Evolutionary conservation across 805 yeast species (phyloP).

Genomic region (Wickerhamiella lipophila): DNA sequence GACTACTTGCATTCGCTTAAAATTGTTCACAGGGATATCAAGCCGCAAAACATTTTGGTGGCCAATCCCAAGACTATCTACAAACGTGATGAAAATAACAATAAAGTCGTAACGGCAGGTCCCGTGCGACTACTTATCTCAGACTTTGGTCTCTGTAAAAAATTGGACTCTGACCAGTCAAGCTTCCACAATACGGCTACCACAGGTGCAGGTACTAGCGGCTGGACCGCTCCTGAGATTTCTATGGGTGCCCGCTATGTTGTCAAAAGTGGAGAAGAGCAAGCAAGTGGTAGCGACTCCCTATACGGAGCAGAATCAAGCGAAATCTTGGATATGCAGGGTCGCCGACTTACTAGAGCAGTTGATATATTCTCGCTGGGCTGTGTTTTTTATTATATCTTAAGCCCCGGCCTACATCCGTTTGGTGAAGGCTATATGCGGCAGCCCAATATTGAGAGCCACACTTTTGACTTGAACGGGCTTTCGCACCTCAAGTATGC

Average conservation of each 20-base stretch:
- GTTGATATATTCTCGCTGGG: conserved; percentile 92
- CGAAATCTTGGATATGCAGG: conserved; percentile 13
- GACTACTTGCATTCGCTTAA: conserved; percentile 78
- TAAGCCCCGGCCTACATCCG: conserved; percentile 80
- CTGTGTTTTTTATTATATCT: conserved; percentile 78
- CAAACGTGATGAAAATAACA: conserved; percentile 16
- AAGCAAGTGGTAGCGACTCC: not conserved
- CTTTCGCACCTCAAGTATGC: conserved; percentile 35
- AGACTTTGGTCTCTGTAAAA: conserved; percentile 92
- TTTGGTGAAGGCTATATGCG: conserved; percentile 85
- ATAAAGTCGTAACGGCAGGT: conserved; percentile 22
- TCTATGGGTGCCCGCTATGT: conserved; percentile 11
- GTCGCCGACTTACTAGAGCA: conserved; percentile 64
- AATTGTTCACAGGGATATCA: conserved; percentile 87
- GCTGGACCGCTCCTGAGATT: conserved; percentile 95
- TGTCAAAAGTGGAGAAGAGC: not conserved
- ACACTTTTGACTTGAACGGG: conserved; percentile 40
- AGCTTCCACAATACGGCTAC: conserved; percentile 87
- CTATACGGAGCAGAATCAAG: conserved; percentile 13
- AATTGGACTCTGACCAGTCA: conserved; percentile 81
- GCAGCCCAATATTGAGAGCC: conserved; percentile 76
- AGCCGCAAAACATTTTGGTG: conserved; percentile 85
- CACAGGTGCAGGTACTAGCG: conserved; percentile 91
- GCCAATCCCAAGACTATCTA: conserved; percentile 40
- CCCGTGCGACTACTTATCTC: conserved; percentile 68